These are phyloP conservation scores for Echeveria elegans DNA, from an alignment of 164 flowering plant species.

Conservation along the genomic window DNA sequence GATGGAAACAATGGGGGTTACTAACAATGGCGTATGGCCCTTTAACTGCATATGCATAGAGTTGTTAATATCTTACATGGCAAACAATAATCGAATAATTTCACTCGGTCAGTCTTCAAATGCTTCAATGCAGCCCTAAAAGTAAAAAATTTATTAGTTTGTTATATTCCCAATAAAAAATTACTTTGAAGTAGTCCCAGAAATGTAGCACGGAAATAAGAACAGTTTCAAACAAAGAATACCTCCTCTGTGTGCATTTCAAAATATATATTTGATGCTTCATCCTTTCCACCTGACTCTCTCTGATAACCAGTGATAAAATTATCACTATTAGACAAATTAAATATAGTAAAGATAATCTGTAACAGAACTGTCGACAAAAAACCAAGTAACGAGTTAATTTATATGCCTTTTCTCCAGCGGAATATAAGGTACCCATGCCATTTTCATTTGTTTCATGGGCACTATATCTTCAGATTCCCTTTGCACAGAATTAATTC, in stretches of 20 bases:
- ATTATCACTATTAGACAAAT: neutral
- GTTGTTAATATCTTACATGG: conserved; percentile 56
- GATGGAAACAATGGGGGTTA: neutral
- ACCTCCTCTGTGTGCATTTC: conserved; percentile 92
- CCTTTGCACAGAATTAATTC: conserved; percentile 90
- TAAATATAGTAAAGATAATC: too few relatives aligned
- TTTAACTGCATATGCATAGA: neutral
- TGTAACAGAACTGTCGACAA: neutral
- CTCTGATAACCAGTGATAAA: conserved; percentile 34
- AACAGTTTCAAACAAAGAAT: neutral
- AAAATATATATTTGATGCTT: conserved; percentile 70
- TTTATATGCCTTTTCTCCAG: conserved; percentile 56
- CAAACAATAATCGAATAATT: conserved; percentile 82
- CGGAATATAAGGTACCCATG: conserved; percentile 95
- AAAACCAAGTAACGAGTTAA: conserved; percentile 3
- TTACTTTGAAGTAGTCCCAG: too few relatives aligned
- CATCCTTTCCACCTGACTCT: conserved; percentile 66
- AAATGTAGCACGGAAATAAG: too few relatives aligned
- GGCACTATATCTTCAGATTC: conserved; percentile 88
- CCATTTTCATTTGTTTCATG: conserved; percentile 99
- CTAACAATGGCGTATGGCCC: too few relatives aligned
- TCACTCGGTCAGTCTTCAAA: conserved; percentile 72
- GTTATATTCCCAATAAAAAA: too few relatives aligned
- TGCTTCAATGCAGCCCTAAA: conserved; percentile 77
- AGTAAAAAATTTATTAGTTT: neutral